These are phyloP conservation scores for Vanrija sp. DNA, from an alignment of 1,284 basidiomycete genomes.

Conservation along the genomic window DNA sequence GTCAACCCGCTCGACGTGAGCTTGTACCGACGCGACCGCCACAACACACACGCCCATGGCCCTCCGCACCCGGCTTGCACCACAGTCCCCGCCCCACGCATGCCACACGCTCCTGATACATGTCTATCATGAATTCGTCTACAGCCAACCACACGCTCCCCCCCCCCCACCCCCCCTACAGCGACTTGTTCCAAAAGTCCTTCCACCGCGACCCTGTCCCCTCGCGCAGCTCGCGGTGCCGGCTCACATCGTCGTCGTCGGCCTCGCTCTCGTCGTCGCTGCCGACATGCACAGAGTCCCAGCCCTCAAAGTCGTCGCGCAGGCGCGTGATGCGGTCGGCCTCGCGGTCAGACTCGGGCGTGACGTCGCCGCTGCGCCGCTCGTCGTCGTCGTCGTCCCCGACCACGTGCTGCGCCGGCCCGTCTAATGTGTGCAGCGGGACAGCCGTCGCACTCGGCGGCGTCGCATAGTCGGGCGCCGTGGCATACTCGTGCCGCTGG, in stretches of 20 bases:
- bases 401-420: too few relatives aligned
- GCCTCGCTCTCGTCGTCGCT: constrained; percentile 10
- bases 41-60: too few relatives aligned
- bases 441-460: not conserved
- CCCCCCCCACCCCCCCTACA: constrained; percentile 3
- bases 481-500: not conserved
- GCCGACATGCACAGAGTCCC: constrained; percentile 18
- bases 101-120: too few relatives aligned
- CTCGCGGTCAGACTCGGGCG: not conserved
- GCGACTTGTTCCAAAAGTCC: constrained; percentile 10
- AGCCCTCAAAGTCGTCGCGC: constrained; percentile 43
- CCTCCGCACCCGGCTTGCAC: too few relatives aligned
- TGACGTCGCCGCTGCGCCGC: not conserved
- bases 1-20: too few relatives aligned
- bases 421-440: too few relatives aligned
- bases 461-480: not conserved
- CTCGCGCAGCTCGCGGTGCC: not conserved
- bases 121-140: too few relatives aligned
- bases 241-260: constrained; percentile 12
- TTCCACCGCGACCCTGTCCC: constrained; percentile 4
- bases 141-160: too few relatives aligned
- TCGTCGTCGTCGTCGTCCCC: too few relatives aligned
- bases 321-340: constrained; percentile 30
- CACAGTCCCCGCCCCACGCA: too few relatives aligned
- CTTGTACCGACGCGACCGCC: too few relatives aligned